Evolutionary conservation across 169 alveolate species (phyloP), one percentile per base, ranked within the genome.

Genomic region (Pseudocohnilembus persalinus): DNA sequence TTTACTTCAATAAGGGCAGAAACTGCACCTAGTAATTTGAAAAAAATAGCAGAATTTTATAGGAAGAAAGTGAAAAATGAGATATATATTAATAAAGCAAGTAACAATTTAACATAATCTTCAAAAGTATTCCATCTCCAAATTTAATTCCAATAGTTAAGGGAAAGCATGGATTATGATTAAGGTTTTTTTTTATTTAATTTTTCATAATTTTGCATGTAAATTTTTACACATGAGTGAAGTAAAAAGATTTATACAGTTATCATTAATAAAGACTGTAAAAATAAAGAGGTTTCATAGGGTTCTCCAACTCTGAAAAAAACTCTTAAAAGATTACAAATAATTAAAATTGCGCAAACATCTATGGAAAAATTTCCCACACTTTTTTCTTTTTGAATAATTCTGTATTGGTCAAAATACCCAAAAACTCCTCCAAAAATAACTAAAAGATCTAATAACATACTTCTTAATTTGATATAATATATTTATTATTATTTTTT

Each of bases 261-360:
- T 30, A 81, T 32, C 86, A 81, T 81, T 1, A 81, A 31, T 26
- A 81, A 1, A 25, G 86, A 81, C 32, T 81, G 29, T 24, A 81
- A 68, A n/a, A 81, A 49, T 31, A 81, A 33, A 33, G 86, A 73
- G 16, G 79, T 81, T 73, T 81, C 86, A 72, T 31, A 81, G 64
- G 68, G 29, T 34, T 81, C 80, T 73, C 80, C 77, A 81, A 73
- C 64, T 20, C 86, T 68, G 72, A 81, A 73, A 29, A 83, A 76
- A 31, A 86, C 76, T 64, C 90, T 86, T 65, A 86, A 74, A 11
- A 86, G 73, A 81, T 86, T 86, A 20, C 83, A 82, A 64, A 86
- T 73, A 20, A 86, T 63, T 25, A 86, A 29, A 31, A 80, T 86
- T 20, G 87, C 87, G 78, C 87, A 86, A 31, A 86, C 83, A 75